A percentile compares a stretch with the other conserved stretches of the same genome.
Conservation (phyloP, 179 eudicot genomes). For the Gypsophila paniculata region DNA sequence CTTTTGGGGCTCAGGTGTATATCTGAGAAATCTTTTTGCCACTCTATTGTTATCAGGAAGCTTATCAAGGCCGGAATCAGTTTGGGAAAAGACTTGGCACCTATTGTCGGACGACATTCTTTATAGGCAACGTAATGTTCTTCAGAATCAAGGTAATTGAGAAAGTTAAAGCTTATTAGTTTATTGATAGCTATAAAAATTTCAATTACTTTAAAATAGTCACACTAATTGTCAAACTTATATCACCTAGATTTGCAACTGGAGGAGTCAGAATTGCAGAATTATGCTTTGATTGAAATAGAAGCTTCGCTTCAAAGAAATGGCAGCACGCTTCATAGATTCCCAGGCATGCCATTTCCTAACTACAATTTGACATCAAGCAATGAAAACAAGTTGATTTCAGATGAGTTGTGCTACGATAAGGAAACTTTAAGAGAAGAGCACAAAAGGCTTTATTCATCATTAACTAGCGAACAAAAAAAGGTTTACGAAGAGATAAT, state of each 20-base stretch:
- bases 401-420: neutral
- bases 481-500: neutral
- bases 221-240: too few relatives aligned
- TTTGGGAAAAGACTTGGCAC: constrained; percentile 17
- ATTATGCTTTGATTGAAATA: neutral
- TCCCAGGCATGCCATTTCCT: neutral
- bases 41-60: neutral
- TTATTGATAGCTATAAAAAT: too few relatives aligned
- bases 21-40: too few relatives aligned
- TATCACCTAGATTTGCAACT: neutral
- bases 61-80: neutral
- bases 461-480: neutral
- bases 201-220: too few relatives aligned
- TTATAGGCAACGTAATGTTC: neutral
- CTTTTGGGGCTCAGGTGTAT: too few relatives aligned
- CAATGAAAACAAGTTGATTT: too few relatives aligned
- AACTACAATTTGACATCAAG: too few relatives aligned
- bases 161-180: too few relatives aligned
- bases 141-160: too few relatives aligned
- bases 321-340: neutral
- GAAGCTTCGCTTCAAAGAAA: neutral
- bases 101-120: constrained; percentile 1
- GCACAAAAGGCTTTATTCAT: neutral
- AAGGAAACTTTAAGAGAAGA: neutral
- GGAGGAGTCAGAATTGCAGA: neutral